These are phyloP conservation scores for Fusarium sacchari DNA, from an alignment of 2,329 filamentous ascomycete genomes.

Conservation along the genomic window DNA sequence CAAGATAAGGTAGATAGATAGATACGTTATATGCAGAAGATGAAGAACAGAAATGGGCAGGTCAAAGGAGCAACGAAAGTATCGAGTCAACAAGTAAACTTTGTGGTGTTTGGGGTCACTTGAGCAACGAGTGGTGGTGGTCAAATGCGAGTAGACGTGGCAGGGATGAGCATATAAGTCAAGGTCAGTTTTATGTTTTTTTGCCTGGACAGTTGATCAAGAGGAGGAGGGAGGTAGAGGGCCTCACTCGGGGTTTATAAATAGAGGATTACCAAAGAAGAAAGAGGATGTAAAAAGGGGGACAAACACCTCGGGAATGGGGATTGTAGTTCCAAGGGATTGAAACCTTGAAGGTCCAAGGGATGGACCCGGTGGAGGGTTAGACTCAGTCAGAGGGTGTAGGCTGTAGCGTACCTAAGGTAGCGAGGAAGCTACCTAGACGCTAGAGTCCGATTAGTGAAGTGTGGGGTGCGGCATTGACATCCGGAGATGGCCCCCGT, in stretches of 20 bases:
- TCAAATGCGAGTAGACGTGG: slow-evolving; percentile 30
- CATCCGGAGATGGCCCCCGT: slow-evolving; percentile 30
- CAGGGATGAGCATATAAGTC: slow-evolving; percentile 24
- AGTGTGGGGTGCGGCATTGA: slow-evolving; percentile 38
- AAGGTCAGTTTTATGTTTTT: slow-evolving; percentile 8
- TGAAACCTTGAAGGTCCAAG: slow-evolving; percentile 22
- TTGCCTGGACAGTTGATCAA: slow-evolving; percentile 14
- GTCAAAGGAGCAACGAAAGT: background rate
- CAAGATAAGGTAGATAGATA: background rate
- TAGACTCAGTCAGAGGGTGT: background rate
- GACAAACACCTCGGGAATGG: slow-evolving; percentile 14
- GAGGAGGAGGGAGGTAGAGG: slow-evolving; percentile 7
- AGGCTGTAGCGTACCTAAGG: background rate
- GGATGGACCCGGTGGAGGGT: slow-evolving; percentile 1
- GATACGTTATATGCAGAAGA: background rate
- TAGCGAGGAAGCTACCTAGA: background rate
- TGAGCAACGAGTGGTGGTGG: slow-evolving; percentile 18
- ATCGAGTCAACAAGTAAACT: background rate
- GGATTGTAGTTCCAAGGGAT: slow-evolving; percentile 21
- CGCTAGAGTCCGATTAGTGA: slow-evolving; percentile 3
- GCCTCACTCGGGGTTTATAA: slow-evolving; percentile 29
- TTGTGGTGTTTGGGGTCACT: slow-evolving; percentile 22
- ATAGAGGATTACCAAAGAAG: background rate
- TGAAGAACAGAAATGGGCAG: background rate
- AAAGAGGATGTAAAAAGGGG: slow-evolving; percentile 27